Evolutionary conservation across 805 yeast species (phyloP).

Genomic region (Ogataea saltuana): DNA sequence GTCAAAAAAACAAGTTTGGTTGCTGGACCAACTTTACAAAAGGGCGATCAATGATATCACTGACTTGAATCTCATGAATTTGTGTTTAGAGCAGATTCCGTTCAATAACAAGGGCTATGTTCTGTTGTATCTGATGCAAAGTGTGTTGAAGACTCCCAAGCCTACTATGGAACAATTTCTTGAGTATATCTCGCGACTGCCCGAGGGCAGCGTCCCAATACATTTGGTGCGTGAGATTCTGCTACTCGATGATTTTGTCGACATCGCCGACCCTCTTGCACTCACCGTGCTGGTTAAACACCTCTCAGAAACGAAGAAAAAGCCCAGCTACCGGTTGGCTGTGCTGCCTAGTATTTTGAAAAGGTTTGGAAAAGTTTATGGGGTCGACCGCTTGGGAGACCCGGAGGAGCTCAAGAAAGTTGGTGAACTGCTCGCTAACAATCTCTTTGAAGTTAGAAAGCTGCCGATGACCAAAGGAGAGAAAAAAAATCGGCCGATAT

Average conservation of each 20-base stretch:
- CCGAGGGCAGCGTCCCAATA: neutral
- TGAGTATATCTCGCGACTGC: neutral
- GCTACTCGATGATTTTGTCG: slow-evolving; percentile 2
- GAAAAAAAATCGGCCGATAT: too few species aligned
- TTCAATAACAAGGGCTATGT: neutral
- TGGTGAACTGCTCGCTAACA: neutral
- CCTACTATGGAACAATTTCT: slow-evolving; percentile 3
- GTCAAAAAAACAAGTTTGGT: neutral
- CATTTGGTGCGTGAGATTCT: neutral
- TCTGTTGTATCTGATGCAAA: slow-evolving; percentile 1
- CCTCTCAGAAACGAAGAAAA: neutral
- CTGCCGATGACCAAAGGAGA: too few species aligned
- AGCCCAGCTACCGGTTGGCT: neutral
- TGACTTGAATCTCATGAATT: too few species aligned
- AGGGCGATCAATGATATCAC: too few species aligned
- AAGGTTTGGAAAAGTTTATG: neutral
- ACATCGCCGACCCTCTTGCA: neutral
- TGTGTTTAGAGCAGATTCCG: too few species aligned
- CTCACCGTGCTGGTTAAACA: neutral
- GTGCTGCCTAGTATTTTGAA: neutral
- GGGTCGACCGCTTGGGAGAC: neutral
- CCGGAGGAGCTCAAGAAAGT: neutral
- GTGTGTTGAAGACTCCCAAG: neutral
- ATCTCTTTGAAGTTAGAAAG: neutral
- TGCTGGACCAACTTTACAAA: neutral